These are phyloP conservation scores for Hypoxylon sp. DNA, from an alignment of 2,329 filamentous ascomycete species.

Conservation along the genomic window DNA sequence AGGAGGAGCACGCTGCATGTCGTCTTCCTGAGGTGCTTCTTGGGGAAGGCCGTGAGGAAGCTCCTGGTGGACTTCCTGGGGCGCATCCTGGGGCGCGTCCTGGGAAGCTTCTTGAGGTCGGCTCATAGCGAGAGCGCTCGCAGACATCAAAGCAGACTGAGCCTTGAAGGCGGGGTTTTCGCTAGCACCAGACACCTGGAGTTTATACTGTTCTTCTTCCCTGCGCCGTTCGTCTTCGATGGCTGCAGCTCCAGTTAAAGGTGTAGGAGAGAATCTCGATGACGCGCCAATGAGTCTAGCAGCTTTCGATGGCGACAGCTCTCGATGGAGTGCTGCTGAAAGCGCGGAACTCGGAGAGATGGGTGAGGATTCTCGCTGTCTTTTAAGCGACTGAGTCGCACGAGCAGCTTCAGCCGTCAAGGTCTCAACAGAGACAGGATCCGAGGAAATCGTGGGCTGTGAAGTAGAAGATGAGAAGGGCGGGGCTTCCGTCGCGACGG, in stretches of 20 bases:
- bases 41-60: conserved; percentile 54
- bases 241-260: conserved; percentile 68
- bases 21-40: conserved; percentile 60
- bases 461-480: conserved; percentile 56
- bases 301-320: conserved; percentile 68
- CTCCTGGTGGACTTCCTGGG: conserved; percentile 26
- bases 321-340: conserved; percentile 54
- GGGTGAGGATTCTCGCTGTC: conserved; percentile 65
- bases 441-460: conserved; percentile 56
- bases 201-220: conserved; percentile 62
- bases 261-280: conserved; percentile 61
- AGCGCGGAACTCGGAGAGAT: conserved; percentile 55
- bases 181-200: conserved; percentile 62
- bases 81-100: conserved; percentile 27
- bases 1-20: conserved; percentile 43
- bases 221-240: conserved; percentile 68
- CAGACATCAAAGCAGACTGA: conserved; percentile 69
- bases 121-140: conserved; percentile 67
- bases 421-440: conserved; percentile 59
- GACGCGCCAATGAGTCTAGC: conserved; percentile 64
- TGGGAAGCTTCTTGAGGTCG: conserved; percentile 67
- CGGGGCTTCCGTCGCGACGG: conserved; percentile 67
- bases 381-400: conserved; percentile 61
- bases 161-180: conserved; percentile 70
- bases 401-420: conserved; percentile 58